These are phyloP conservation scores for Ophidiomyces ophidiicola DNA, from an alignment of 2,329 filamentous ascomycete genomes.

Conservation along the genomic window DNA sequence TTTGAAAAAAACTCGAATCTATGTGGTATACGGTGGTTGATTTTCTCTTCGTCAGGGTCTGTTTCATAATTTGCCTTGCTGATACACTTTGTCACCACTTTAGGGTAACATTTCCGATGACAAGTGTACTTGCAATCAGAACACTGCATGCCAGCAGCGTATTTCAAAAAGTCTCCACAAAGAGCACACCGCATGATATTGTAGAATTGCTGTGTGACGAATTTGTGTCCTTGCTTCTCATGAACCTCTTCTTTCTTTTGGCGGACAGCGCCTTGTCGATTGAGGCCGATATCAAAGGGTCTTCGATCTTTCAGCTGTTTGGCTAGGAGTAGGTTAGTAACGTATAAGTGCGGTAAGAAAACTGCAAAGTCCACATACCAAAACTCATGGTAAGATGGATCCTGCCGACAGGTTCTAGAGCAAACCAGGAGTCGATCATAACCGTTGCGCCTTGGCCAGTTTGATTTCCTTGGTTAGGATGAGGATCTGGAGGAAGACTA, in stretches of 20 bases:
- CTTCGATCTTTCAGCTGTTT: constrained; percentile 78
- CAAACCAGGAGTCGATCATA: constrained; percentile 86
- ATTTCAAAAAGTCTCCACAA: constrained; percentile 96
- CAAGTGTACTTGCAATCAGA: constrained; percentile 99
- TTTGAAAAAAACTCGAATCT: constrained; percentile 95
- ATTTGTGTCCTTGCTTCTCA: constrained; percentile 99
- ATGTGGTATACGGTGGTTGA: constrained; percentile 98
- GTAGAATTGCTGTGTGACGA: constrained; percentile 97
- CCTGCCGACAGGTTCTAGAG: constrained; percentile 82
- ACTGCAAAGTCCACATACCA: constrained; percentile 30
- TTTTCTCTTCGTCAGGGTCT: constrained; percentile 97
- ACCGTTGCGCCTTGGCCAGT: constrained; percentile 25
- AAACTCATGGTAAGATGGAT: constrained; percentile 89
- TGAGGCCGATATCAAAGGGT: constrained; percentile 77
- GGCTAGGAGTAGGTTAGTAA: constrained; percentile 33
- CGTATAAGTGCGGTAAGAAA: not conserved
- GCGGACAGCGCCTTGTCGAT: constrained; percentile 87
- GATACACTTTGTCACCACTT: constrained; percentile 98
- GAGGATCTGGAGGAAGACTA: constrained; percentile 20
- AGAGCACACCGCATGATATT: constrained; percentile 99
- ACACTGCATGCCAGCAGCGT: constrained; percentile 97
- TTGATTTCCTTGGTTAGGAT: constrained; percentile 10
- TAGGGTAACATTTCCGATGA: constrained; percentile 91
- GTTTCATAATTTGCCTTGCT: constrained; percentile 98
- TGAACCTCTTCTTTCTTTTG: constrained; percentile 97